phyloP scores from a whole-genome alignment of 1,139 yeast genomes.

The Pichia inconspicua region DNA sequence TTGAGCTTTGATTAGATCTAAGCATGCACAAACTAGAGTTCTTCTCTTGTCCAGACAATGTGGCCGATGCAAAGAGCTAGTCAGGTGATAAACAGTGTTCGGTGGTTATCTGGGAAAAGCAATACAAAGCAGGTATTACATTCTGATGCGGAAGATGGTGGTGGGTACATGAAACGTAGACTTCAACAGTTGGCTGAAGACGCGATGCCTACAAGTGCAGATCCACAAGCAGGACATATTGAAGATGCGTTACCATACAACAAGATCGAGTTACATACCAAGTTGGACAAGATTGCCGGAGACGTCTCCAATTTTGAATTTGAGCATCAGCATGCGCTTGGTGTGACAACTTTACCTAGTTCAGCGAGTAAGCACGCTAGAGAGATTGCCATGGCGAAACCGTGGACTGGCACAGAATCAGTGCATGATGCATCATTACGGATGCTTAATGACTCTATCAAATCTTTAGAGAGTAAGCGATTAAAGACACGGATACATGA shows the following conservation, averaged over 20 bases:
- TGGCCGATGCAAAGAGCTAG: not conserved
- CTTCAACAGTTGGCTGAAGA: conserved; percentile 37
- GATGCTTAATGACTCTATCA: conserved; percentile 58
- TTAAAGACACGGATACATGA: conserved; percentile 33
- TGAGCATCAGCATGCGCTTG: conserved; percentile 33
- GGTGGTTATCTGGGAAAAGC: not conserved
- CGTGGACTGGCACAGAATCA: conserved; percentile 67
- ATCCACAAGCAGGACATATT: conserved; percentile 25
- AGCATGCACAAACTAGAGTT: too few species aligned
- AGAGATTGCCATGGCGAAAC: conserved; percentile 46
- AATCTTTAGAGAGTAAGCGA: conserved; percentile 31
- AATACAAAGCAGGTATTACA: too few species aligned
- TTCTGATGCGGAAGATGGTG: conserved; percentile 14
- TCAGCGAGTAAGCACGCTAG: conserved; percentile 44
- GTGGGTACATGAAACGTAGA: conserved; percentile 31
- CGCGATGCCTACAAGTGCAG: conserved; percentile 30
- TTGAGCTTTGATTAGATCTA: too few species aligned
- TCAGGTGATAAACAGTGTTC: not conserved
- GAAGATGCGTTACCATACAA: conserved; percentile 23
- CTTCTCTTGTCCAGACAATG: too few species aligned
- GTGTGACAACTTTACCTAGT: conserved; percentile 33
- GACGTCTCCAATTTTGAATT: conserved; percentile 29
- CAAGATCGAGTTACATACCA: conserved; percentile 17
- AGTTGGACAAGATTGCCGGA: conserved; percentile 22
- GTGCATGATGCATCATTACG: conserved; percentile 45